Evolutionary conservation across 495 filamentous ascomycete genomes (phyloP).

Genomic region (Clavariopsis aquatica): DNA sequence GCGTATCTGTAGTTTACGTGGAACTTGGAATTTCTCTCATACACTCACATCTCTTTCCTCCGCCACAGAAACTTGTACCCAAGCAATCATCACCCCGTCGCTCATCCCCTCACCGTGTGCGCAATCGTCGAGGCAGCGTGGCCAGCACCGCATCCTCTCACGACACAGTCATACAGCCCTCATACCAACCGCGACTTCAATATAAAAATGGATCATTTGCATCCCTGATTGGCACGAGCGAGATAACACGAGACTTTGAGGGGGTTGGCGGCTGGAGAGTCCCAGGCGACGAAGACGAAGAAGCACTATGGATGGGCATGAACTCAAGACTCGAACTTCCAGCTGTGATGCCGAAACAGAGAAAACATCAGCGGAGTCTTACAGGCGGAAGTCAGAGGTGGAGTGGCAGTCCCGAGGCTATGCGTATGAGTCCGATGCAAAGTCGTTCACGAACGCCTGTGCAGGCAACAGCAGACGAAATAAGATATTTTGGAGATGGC

Average conservation of each 20-base stretch:
- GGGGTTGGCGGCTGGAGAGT: slow-evolving; percentile 80
- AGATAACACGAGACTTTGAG: slow-evolving; percentile 71
- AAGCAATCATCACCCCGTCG: slow-evolving; percentile 33
- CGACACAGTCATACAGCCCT: slow-evolving; percentile 10
- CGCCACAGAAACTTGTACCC: slow-evolving; percentile 17
- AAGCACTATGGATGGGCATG: slow-evolving; percentile 69
- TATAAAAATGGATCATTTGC: slow-evolving; percentile 37
- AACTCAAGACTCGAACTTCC: slow-evolving; percentile 74
- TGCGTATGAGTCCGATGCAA: slow-evolving; percentile 38
- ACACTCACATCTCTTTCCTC: slow-evolving; percentile 56
- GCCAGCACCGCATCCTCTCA: slow-evolving; percentile 31
- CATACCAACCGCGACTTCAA: slow-evolving; percentile 13
- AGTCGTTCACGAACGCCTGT: slow-evolving; percentile 40
- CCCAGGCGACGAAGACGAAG: slow-evolving; percentile 57
- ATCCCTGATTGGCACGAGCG: slow-evolving; percentile 37
- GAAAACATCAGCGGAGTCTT: slow-evolving; percentile 32
- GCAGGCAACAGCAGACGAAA: not conserved
- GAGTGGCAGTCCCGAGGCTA: slow-evolving; percentile 35
- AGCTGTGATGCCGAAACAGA: slow-evolving; percentile 23
- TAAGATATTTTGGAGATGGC: not conserved
- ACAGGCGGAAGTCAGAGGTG: slow-evolving; percentile 35
- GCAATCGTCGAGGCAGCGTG: slow-evolving; percentile 31
- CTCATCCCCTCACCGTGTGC: slow-evolving; percentile 16
- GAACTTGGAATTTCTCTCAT: slow-evolving; percentile 65
- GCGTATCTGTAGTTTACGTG: slow-evolving; percentile 67